These are phyloP conservation scores for Coemansia brasiliensis DNA, from an alignment of 192 early-diverging fungal species.

Conservation along the genomic window DNA sequence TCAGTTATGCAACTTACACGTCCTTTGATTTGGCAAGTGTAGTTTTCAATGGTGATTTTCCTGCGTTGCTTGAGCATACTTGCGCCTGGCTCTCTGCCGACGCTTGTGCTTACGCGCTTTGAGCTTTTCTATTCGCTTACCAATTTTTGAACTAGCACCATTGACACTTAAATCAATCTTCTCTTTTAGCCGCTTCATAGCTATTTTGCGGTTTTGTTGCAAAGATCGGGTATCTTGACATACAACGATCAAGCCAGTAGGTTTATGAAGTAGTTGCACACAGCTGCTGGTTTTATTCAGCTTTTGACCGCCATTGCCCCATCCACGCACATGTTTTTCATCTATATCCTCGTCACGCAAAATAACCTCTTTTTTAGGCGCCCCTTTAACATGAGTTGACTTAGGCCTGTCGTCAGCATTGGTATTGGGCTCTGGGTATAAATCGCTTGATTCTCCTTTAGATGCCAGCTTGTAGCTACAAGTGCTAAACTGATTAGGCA, in stretches of 20 bases:
- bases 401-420: not conserved
- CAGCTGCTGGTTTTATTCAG: slow-evolving; percentile 78
- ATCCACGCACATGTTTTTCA: slow-evolving; percentile 74
- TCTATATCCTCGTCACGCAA: slow-evolving; percentile 68
- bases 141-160: slow-evolving; percentile 61
- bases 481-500: no score
- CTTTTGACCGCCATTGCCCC: slow-evolving; percentile 79
- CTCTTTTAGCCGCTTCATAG: slow-evolving; percentile 60
- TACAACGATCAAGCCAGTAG: slow-evolving; percentile 62
- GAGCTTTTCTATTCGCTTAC: slow-evolving; percentile 63
- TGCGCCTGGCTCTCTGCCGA: slow-evolving; percentile 59
- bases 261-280: slow-evolving; percentile 70
- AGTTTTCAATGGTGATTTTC: no score
- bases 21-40: no score
- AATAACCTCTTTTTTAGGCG: no score
- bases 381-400: not conserved
- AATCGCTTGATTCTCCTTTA: no score
- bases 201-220: slow-evolving; percentile 71
- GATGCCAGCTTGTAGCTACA: no score
- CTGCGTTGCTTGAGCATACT: slow-evolving; percentile 45
- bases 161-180: slow-evolving; percentile 73
- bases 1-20: no score
- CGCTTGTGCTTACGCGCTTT: slow-evolving; percentile 59
- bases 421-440: no score
- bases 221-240: slow-evolving; percentile 76